Conservation (phyloP, 2,329 filamentous ascomycete species). For the Ciborinia camelliae region DNA sequence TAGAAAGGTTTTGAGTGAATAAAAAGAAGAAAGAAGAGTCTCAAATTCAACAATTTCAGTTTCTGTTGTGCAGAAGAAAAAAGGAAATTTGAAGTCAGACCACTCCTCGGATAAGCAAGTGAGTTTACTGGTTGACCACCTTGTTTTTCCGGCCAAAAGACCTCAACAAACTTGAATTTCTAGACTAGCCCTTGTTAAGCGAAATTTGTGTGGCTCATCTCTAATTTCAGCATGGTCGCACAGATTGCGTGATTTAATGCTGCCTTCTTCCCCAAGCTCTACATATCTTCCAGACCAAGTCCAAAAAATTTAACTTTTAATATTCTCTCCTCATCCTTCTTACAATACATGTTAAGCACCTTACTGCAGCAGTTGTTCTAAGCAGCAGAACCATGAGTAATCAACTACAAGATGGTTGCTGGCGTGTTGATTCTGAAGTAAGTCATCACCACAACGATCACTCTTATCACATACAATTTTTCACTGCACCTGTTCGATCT, state of each 20-base stretch:
- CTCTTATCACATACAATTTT: no score
- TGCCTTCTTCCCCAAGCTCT: not conserved
- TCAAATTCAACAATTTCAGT: not conserved
- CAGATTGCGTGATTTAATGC: not conserved
- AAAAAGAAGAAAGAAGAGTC: not conserved
- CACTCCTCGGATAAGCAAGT: not conserved
- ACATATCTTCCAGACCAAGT: not conserved
- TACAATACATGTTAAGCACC: not conserved
- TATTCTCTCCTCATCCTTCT: not conserved
- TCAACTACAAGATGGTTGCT: no score
- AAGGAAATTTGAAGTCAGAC: not conserved
- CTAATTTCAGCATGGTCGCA: not conserved
- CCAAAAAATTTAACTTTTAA: fast-evolving
- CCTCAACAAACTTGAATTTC: not conserved
- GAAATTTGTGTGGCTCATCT: not conserved
- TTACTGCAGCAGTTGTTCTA: not conserved
- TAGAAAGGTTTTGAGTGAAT: not conserved
- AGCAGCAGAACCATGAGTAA: not conserved
- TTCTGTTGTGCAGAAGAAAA: not conserved
- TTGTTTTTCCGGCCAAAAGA: not conserved
- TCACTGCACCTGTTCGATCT: no score
- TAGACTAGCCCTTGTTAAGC: not conserved
- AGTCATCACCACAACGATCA: not conserved
- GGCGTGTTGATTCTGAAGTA: not conserved
- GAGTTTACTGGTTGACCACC: not conserved